These are phyloP conservation scores for Aureococcus anophagefferens DNA, from an alignment of 108 stramenopile species.

Conservation along the genomic window DNA sequence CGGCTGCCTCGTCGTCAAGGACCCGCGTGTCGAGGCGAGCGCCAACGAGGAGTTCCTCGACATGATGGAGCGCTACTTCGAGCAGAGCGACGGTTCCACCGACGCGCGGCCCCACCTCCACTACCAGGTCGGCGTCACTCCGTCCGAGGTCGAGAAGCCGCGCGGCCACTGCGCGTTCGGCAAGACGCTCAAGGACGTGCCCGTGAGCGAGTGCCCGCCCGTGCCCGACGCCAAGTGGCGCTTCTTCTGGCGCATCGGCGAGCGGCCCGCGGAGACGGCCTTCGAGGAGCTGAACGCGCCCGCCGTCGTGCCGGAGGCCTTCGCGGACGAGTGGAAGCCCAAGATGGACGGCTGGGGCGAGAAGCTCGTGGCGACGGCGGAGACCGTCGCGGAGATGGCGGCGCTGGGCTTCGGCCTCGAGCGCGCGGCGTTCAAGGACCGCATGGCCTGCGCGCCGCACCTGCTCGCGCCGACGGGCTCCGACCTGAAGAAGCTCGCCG, in stretches of 20 bases:
- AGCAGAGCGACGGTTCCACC: conserved; percentile 22
- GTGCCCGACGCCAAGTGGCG: conserved; percentile 51
- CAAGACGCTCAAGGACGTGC: conserved; percentile 22
- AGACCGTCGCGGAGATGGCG: conserved; percentile 31
- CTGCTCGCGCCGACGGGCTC: conserved; percentile 43
- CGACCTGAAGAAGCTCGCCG: conserved; percentile 23
- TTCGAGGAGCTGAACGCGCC: conserved; percentile 37
- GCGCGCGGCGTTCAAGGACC: conserved; percentile 17
- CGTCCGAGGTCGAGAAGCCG: conserved; percentile 20
- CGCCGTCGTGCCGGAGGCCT: conserved; percentile 36
- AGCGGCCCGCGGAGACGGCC: conserved; percentile 23
- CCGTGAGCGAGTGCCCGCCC: conserved; percentile 42
- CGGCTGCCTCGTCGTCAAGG: conserved; percentile 35
- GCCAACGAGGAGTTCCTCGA: conserved; percentile 39
- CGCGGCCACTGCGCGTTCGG: conserved; percentile 29
- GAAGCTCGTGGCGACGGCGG: conserved; percentile 25
- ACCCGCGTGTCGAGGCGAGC: conserved; percentile 32
- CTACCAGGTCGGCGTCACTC: conserved; percentile 40
- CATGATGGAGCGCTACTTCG: conserved; percentile 45
- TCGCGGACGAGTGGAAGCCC: conserved; percentile 29
- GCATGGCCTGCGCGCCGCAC: conserved; percentile 44
- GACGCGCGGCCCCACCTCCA: conserved; percentile 36
- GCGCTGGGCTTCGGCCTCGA: conserved; percentile 33
- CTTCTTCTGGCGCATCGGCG: conserved; percentile 49
- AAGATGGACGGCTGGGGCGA: conserved; percentile 43